Conservation (phyloP, 805 yeast species). For the Wickerhamiella dianesei region DNA sequence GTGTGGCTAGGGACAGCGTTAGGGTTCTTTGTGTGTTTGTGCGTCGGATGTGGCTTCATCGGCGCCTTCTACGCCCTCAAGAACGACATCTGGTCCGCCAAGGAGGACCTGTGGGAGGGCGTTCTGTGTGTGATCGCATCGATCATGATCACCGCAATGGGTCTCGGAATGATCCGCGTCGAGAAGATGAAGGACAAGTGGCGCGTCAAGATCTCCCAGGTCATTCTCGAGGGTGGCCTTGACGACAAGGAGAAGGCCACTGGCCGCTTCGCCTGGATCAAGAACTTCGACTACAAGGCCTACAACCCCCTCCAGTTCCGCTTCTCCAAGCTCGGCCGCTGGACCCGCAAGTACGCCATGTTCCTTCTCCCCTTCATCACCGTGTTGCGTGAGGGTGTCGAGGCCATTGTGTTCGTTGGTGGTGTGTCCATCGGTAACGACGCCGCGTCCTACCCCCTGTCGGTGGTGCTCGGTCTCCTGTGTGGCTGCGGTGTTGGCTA, state of each 20-base stretch:
- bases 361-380: constrained; percentile 83
- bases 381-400: constrained; percentile 90
- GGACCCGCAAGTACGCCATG: constrained; percentile 69
- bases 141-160: constrained; percentile 80
- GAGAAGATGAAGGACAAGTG: constrained; percentile 95
- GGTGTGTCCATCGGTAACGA: constrained; percentile 57
- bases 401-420: constrained; percentile 90
- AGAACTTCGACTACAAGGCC: constrained; percentile 11
- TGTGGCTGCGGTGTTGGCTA: constrained; percentile 67
- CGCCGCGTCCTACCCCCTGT: constrained; percentile 75
- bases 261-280: constrained; percentile 12
- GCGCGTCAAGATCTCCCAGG: constrained; percentile 86
- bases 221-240: constrained; percentile 40
- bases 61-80: constrained; percentile 79
- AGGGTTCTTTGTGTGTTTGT: constrained; percentile 69
- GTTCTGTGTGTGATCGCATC: constrained; percentile 83
- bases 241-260: constrained; percentile 13
- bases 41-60: constrained; percentile 83
- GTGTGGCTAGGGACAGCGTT: constrained; percentile 71
- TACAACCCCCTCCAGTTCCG: constrained; percentile 18
- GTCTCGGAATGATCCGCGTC: constrained; percentile 89
- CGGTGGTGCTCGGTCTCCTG: constrained; percentile 76
- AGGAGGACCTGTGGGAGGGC: constrained; percentile 98
- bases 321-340: constrained; percentile 19
- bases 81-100: constrained; percentile 67